These are phyloP conservation scores for Mitragyna speciosa DNA, from an alignment of 257 asterid genomes.

Conservation along the genomic window DNA sequence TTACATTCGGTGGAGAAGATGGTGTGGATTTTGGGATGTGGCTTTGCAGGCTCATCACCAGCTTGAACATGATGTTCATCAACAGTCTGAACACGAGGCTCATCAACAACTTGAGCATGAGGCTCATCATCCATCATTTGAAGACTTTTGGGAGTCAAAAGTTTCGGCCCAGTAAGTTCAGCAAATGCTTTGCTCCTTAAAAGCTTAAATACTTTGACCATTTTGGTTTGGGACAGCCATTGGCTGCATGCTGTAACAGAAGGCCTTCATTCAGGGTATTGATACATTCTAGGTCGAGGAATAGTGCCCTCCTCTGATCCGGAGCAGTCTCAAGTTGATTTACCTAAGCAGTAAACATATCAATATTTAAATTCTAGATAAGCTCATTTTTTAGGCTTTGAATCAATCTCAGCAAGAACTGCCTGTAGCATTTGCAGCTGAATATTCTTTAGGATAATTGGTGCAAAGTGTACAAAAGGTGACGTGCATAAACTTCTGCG, in stretches of 20 bases:
- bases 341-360: conserved; percentile 45
- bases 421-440: background rate
- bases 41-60: conserved; percentile 52
- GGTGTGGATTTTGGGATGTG: conserved; percentile 81
- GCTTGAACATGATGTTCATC: conserved; percentile 39
- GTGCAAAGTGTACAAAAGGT: background rate
- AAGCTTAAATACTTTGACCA: conserved; percentile 91
- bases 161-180: conserved; percentile 67
- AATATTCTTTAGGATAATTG: background rate
- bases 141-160: conserved; percentile 54
- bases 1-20: conserved; percentile 91
- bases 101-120: conserved; percentile 11
- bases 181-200: conserved; percentile 75
- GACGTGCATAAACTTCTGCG: background rate
- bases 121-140: conserved; percentile 54
- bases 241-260: conserved; percentile 65
- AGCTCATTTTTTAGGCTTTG: background rate
- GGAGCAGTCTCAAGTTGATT: conserved; percentile 61
- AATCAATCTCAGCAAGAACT: background rate
- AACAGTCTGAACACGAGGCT: conserved; percentile 17
- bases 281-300: conserved; percentile 72
- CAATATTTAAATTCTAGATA: background rate
- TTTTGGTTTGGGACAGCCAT: conserved; percentile 80
- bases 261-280: conserved; percentile 85
- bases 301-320: conserved; percentile 61